A percentile compares a stretch with the other conserved stretches of the same genome.
phyloP scores from a whole-genome alignment of 371 early-diverging fungal species.

The Mucor lusitanicus region DNA sequence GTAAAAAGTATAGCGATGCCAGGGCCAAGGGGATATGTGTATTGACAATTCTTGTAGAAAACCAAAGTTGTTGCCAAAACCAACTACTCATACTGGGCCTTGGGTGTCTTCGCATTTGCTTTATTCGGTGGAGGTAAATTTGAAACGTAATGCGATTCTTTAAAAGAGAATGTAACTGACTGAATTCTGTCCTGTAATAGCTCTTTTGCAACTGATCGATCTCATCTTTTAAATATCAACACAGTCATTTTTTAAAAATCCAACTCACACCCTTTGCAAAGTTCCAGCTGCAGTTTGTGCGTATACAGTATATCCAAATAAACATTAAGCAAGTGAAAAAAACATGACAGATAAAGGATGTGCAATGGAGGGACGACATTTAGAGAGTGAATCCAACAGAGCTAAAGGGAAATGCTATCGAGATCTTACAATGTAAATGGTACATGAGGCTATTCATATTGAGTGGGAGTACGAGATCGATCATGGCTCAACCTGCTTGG shows the following conservation, averaged over 20 bases:
- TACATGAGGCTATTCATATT: too few species aligned
- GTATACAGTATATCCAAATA: not conserved
- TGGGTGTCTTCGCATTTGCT: conserved; percentile 20
- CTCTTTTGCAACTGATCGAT: conserved; percentile 18
- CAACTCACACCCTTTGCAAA: not conserved
- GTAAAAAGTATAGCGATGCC: not conserved
- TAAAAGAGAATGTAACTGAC: too few species aligned
- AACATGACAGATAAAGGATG: too few species aligned
- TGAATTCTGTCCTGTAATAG: not conserved
- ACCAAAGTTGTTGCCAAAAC: conserved; percentile 8
- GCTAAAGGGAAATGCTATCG: too few species aligned
- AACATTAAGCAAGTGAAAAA: not conserved
- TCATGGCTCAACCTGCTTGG: too few species aligned
- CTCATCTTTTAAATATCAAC: conserved; percentile 9
- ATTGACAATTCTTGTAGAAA: not conserved
- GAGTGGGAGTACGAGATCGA: too few species aligned
- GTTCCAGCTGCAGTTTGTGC: not conserved
- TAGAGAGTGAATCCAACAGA: too few species aligned
- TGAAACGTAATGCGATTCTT: not conserved
- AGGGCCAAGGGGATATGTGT: not conserved
- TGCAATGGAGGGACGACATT: not conserved
- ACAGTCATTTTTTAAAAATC: not conserved
- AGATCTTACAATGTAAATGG: too few species aligned
- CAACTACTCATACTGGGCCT: conserved; percentile 19
- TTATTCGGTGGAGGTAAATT: conserved; percentile 30